These are phyloP conservation scores for Magnaporthiopsis incrustans DNA, from an alignment of 2,329 filamentous ascomycete genomes.

Conservation along the genomic window DNA sequence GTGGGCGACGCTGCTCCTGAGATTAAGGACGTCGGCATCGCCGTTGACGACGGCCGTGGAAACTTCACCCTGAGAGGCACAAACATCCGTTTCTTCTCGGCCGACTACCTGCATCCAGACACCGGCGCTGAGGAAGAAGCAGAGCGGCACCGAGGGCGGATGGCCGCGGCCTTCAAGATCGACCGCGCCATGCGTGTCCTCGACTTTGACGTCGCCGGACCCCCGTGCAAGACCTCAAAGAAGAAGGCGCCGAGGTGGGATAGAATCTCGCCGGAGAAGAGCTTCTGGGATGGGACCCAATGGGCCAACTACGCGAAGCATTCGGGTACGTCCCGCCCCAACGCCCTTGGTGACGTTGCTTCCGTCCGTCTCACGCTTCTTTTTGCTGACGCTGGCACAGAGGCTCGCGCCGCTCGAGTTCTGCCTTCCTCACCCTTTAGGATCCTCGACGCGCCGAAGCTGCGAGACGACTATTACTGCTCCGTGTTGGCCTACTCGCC, in stretches of 20 bases:
- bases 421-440: conserved; percentile 72
- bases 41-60: conserved; percentile 55
- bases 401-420: conserved; percentile 24
- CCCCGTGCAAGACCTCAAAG: not conserved
- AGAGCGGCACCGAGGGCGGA: conserved; percentile 61
- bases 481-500: conserved; percentile 79
- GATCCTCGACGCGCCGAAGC: conserved; percentile 77
- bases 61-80: conserved; percentile 61
- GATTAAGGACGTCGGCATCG: conserved; percentile 28
- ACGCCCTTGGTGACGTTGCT: no score
- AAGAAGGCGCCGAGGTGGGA: not conserved
- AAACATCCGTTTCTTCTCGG: conserved; percentile 58
- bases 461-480: conserved; percentile 96
- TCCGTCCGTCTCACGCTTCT: not conserved
- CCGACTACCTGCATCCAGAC: conserved; percentile 35
- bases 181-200: conserved; percentile 62
- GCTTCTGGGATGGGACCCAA: conserved; percentile 33
- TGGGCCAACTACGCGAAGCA: conserved; percentile 25
- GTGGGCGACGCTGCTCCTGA: conserved; percentile 61
- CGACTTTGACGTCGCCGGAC: conserved; percentile 32
- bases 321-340: not conserved
- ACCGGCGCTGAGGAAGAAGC: conserved; percentile 48
- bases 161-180: conserved; percentile 76
- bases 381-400: conserved; percentile 7
- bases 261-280: conserved; percentile 17